Evolutionary conservation across 2,329 filamentous ascomycete species (phyloP).

Genomic region (Colletotrichum lini): DNA sequence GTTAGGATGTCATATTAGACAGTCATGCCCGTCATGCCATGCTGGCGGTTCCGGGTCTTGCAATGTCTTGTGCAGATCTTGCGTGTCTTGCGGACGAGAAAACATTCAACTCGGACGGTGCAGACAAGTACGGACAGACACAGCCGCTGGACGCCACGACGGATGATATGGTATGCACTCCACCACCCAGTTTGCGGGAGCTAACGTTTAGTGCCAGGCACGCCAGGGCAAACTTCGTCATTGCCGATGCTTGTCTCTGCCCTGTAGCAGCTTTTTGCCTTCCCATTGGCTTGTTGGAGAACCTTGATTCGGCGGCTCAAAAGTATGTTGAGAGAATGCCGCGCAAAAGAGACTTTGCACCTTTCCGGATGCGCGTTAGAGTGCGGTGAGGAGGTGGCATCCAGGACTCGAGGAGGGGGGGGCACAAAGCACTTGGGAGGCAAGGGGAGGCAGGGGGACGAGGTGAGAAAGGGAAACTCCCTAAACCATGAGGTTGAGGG

Average conservation of each 20-base stretch:
- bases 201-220: constrained; percentile 38
- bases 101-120: not conserved
- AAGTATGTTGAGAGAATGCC: not conserved
- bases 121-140: not conserved
- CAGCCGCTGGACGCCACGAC: constrained; percentile 13
- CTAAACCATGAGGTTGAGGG: constrained; percentile 14
- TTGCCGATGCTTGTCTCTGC: constrained; percentile 13
- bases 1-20: constrained; percentile 36
- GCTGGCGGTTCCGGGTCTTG: not conserved
- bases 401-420: not conserved
- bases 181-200: constrained; percentile 29
- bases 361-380: constrained; percentile 9
- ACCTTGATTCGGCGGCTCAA: constrained; percentile 16
- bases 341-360: constrained; percentile 8
- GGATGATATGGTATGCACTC: constrained; percentile 11
- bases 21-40: constrained; percentile 6
- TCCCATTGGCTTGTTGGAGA: constrained; percentile 9
- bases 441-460: not conserved
- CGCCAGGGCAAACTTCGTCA: constrained; percentile 39
- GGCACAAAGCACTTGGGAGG: too few relatives aligned
- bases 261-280: not conserved
- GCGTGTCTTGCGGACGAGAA: constrained; percentile 8
- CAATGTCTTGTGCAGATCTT: not conserved
- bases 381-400: constrained; percentile 1
- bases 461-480: not conserved